Evolutionary conservation across 768 basidiomycete genomes (phyloP), one percentile per base, ranked within the genome.

Genomic region (Suillus alpinus): DNA sequence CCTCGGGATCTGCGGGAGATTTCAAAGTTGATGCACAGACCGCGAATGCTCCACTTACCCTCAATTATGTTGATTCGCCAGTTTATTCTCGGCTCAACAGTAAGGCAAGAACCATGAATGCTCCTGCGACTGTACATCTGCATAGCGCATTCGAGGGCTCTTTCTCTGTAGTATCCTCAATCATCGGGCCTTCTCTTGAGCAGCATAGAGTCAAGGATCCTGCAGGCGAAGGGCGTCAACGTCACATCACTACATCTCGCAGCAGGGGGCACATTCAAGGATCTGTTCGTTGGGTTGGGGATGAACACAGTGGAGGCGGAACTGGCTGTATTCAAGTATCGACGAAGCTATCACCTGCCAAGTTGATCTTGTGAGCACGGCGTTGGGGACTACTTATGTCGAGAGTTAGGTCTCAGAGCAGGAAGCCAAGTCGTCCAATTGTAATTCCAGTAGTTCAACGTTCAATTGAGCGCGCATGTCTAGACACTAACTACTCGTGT

Each of bases 111-210:
- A 77, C 78, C 26, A 59, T 70, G 20, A 81, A 82, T 63, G 61
- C 70, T 6, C 73, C 69, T 10, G 76, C 77, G 4, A 56, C 60
- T 12, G 72, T 80, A 46, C 18, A 20, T 9, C 63, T 82, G 6
- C 69, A 76, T 55, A 61, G 67, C 7, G 68, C 77, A 18, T 82
- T 68, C 62, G 77, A 81, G 61, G 82, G 81, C 50, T 56, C 46
- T 26, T 77, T 81, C 60, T 39, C 60, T 8, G 49, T 74, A 34
- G 57, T 44, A 2, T 69, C 74, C 50, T 64, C 62, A 49, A 58
- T 63, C 49, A 52, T 67, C 51, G 43, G 31, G 61, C 62, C 32
- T 60, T 61, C 37, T 6, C 31, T 61, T 39, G 60, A 41, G 36
- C 44, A 37, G n/a, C 57, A 59, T 37, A 37, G 18, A 23, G 50